Conservation (phyloP, 176 grass and related monocot species). For the Musa acuminata region DNA sequence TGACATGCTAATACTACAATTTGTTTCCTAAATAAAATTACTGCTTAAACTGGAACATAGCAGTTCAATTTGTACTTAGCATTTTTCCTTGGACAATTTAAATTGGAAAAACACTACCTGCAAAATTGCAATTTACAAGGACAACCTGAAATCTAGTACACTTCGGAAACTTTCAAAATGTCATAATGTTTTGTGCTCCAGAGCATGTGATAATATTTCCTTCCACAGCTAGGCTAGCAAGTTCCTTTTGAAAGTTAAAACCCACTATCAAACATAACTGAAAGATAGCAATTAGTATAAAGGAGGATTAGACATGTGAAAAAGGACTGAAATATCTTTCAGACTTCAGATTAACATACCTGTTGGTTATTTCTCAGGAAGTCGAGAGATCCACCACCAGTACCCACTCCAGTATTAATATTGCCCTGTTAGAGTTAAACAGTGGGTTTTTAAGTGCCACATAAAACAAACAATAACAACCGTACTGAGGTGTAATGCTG, state of each 20-base stretch:
- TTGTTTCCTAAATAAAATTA: background rate
- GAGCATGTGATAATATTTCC: background rate
- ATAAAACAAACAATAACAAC: slow-evolving; percentile 13
- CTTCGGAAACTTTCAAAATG: background rate
- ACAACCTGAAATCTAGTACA: background rate
- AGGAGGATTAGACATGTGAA: background rate
- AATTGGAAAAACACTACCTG: background rate
- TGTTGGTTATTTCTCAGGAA: slow-evolving; percentile 84
- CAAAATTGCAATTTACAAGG: too few species aligned
- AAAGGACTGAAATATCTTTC: slow-evolving; percentile 2
- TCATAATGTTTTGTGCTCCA: background rate
- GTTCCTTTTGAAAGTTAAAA: background rate
- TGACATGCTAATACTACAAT: too few species aligned
- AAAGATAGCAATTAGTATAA: background rate
- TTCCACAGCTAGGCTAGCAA: background rate
- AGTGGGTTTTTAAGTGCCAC: slow-evolving; percentile 19
- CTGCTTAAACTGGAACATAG: background rate
- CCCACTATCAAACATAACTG: background rate
- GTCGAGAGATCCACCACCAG: slow-evolving; percentile 63
- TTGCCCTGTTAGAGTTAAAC: slow-evolving; percentile 37
- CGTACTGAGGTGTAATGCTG: background rate
- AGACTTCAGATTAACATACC: slow-evolving; percentile 28
- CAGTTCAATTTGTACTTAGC: background rate
- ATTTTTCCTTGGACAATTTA: background rate
- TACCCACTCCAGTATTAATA: slow-evolving; percentile 45